Conservation (phyloP, 169 alveolate species). For the Plasmodium relictum region DNA sequence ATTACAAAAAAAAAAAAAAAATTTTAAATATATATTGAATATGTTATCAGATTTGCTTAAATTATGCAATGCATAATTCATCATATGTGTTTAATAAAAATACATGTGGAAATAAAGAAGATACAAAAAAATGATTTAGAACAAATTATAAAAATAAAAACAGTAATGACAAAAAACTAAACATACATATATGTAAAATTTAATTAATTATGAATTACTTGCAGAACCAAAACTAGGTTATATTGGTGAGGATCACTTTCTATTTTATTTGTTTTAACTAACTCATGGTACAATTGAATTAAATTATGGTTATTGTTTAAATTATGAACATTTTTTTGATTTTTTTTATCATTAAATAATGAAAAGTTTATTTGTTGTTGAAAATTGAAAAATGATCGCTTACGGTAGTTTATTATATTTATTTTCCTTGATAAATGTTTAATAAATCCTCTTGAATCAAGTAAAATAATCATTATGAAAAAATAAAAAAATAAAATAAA, state of each 20-base stretch:
- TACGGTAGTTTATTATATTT: no score
- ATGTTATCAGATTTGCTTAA: no score
- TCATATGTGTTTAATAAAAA: no score
- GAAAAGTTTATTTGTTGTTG: slow-evolving; percentile 45
- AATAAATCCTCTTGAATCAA: slow-evolving; percentile 9
- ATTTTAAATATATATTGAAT: not conserved
- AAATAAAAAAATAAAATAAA: slow-evolving; percentile 3
- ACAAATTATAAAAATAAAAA: not conserved
- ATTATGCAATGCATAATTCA: no score
- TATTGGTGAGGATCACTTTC: slow-evolving; percentile 63
- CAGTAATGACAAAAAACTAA: not conserved
- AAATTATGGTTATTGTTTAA: slow-evolving; percentile 9
- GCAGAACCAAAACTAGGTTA: slow-evolving; percentile 41
- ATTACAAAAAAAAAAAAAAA: not conserved
- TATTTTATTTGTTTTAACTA: slow-evolving; percentile 61
- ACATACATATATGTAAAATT: not conserved
- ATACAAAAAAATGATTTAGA: not conserved
- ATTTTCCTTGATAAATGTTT: slow-evolving; percentile 24
- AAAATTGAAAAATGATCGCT: slow-evolving; percentile 3
- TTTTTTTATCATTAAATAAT: slow-evolving; percentile 18
- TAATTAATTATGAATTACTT: slow-evolving; percentile 21
- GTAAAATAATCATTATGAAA: not conserved
- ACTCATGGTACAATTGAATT: slow-evolving; percentile 41
- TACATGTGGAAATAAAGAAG: no score
- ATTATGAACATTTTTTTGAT: not conserved